These are phyloP conservation scores for Candida vartiovaarae DNA, from an alignment of 805 yeast genomes.

Conservation along the genomic window DNA sequence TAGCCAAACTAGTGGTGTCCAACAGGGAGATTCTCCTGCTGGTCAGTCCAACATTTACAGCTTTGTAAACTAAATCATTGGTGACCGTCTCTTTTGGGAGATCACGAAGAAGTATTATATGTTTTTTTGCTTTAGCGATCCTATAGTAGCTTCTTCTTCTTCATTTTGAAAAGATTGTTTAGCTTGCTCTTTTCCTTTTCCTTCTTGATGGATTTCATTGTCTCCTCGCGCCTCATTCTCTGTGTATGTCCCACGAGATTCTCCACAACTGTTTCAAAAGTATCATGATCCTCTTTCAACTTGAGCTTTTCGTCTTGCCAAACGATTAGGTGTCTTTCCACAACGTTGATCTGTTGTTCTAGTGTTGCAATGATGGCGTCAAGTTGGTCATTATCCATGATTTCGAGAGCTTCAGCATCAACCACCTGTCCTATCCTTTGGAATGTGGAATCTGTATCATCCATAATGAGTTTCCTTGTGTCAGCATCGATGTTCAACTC, in stretches of 20 bases:
- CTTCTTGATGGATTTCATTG: conserved; percentile 29
- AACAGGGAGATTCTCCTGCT: background rate
- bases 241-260: conserved; percentile 89
- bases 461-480: conserved; percentile 19
- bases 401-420: conserved; percentile 11
- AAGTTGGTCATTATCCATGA: conserved; percentile 31
- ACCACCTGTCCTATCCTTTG: conserved; percentile 12
- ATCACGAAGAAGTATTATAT: background rate
- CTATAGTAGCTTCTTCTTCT: conserved; percentile 2
- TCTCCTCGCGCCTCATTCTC: conserved; percentile 51
- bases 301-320: conserved; percentile 48
- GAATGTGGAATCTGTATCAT: conserved; percentile 18
- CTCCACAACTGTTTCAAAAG: conserved; percentile 84
- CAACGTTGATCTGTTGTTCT: conserved; percentile 26
- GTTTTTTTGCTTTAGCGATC: background rate
- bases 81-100: background rate
- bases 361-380: conserved; percentile 29
- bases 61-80: conserved; percentile 5
- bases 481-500: conserved; percentile 29
- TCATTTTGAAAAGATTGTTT: conserved; percentile 10
- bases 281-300: conserved; percentile 55
- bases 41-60: conserved; percentile 7
- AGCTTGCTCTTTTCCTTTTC: conserved; percentile 17
- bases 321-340: conserved; percentile 34
- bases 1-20: background rate